phyloP scores from a whole-genome alignment of 345 rosid genomes.

The Carallia pectinifolia region DNA sequence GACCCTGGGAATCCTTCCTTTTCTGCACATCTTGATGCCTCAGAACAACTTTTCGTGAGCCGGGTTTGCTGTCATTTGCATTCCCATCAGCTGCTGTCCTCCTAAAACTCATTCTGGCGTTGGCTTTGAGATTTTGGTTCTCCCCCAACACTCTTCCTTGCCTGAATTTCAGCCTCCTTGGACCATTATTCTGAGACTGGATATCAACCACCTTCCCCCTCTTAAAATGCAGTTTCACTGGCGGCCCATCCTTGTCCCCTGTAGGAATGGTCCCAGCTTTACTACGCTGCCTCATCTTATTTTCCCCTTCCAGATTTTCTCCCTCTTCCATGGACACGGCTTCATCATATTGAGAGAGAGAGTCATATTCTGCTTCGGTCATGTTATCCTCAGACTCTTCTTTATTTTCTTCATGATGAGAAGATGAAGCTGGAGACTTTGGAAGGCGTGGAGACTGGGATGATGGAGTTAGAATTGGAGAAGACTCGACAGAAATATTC shows the following conservation, averaged over 20 bases:
- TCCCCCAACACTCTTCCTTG: slow-evolving; percentile 44
- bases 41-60: slow-evolving; percentile 52
- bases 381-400: slow-evolving; percentile 37
- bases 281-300: slow-evolving; percentile 15
- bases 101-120: slow-evolving; percentile 42
- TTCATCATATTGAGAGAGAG: slow-evolving; percentile 39
- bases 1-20: slow-evolving; percentile 52
- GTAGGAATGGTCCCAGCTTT: slow-evolving; percentile 27
- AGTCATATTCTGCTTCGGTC: slow-evolving; percentile 42
- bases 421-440: slow-evolving; percentile 28
- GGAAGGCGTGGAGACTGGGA: slow-evolving; percentile 19
- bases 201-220: slow-evolving; percentile 60
- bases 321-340: slow-evolving; percentile 21
- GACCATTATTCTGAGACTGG: slow-evolving; percentile 47
- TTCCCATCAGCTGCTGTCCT: slow-evolving; percentile 38
- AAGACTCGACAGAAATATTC: slow-evolving; percentile 35
- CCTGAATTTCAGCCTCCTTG: slow-evolving; percentile 69
- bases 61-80: slow-evolving; percentile 12
- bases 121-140: slow-evolving; percentile 35
- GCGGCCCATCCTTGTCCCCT: slow-evolving; percentile 29
- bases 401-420: slow-evolving; percentile 34
- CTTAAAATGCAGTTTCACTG: slow-evolving; percentile 52
- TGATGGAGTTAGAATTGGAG: slow-evolving; percentile 26
- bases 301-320: slow-evolving; percentile 24
- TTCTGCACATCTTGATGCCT: slow-evolving; percentile 67